Conservation (phyloP, 139 green algal species). For the Tetratostichococcus sp. region DNA sequence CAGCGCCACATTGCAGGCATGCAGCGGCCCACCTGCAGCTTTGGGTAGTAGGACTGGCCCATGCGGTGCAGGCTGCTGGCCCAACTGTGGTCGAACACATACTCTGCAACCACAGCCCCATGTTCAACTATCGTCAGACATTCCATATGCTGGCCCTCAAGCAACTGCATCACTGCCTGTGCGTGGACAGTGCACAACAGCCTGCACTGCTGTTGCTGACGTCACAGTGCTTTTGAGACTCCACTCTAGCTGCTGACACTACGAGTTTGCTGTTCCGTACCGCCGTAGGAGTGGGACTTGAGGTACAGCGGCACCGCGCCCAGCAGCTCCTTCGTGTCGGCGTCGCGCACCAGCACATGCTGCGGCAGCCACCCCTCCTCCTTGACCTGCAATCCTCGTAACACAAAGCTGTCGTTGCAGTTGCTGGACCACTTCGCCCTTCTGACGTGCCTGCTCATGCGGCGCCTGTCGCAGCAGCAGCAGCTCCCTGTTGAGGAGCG, state of each 20-base stretch:
- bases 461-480: too few relatives aligned
- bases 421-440: background rate
- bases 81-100: slow-evolving; percentile 77
- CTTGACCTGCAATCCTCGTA: slow-evolving; percentile 7
- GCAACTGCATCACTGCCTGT: too few relatives aligned
- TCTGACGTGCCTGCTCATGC: background rate
- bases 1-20: too few relatives aligned
- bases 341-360: slow-evolving; percentile 54
- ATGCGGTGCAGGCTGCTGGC: slow-evolving; percentile 8
- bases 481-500: too few relatives aligned
- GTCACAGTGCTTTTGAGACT: too few relatives aligned
- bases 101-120: slow-evolving; percentile 41
- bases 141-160: too few relatives aligned
- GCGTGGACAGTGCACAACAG: too few relatives aligned
- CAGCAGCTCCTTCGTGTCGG: slow-evolving; percentile 36
- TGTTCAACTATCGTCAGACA: background rate
- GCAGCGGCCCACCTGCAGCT: slow-evolving; percentile 60
- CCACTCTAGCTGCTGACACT: too few relatives aligned
- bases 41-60: slow-evolving; percentile 80
- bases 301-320: slow-evolving; percentile 64
- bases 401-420: background rate
- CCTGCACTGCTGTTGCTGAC: too few relatives aligned
- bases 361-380: slow-evolving; percentile 66
- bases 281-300: slow-evolving; percentile 62
- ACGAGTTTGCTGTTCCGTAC: background rate